A percentile compares a stretch with the other conserved stretches of the same genome.
phyloP scores from a whole-genome alignment of 768 basidiomycete species.

The Kwoniella sp. region DNA sequence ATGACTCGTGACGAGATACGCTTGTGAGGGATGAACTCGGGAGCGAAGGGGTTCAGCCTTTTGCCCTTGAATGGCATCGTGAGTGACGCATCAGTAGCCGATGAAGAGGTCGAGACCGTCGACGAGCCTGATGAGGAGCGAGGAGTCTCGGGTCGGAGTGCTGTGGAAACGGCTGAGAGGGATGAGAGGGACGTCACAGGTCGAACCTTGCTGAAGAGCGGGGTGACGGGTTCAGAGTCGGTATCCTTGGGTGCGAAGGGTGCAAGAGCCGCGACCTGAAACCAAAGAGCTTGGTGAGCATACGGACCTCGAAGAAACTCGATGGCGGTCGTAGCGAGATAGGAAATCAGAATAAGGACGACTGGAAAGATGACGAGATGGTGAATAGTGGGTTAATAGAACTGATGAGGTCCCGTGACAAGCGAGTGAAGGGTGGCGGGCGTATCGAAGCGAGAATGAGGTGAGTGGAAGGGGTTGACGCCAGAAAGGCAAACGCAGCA shows the following conservation, averaged over 20 bases:
- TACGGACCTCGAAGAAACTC: background rate
- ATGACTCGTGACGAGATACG: background rate
- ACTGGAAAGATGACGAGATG: background rate
- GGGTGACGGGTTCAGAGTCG: constrained; percentile 3
- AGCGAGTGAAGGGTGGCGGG: constrained; percentile 2
- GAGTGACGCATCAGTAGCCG: constrained; percentile 1
- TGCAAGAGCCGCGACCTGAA: constrained; percentile 5
- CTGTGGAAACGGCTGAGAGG: constrained; percentile 13
- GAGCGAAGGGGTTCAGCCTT: constrained; percentile 1
- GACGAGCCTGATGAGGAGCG: constrained; percentile 1
- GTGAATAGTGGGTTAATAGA: background rate
- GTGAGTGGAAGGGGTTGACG: background rate
- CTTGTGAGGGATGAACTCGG: constrained; percentile 2
- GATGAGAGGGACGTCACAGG: constrained; percentile 17
- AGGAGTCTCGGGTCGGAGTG: constrained; percentile 6
- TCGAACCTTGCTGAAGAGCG: constrained; percentile 3
- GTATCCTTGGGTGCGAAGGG: background rate
- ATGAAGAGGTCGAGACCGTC: background rate
- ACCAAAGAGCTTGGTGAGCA: background rate
- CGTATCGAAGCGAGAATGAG: no score
- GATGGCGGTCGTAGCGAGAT: background rate
- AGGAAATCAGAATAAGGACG: background rate
- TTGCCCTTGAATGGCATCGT: background rate
- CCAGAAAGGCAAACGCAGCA: background rate
- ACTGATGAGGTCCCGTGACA: background rate